Percentiles rank a stretch among this genome's conserved stretches.
Conservation (phyloP, 305 asterid species). For the Vinca major region DNA sequence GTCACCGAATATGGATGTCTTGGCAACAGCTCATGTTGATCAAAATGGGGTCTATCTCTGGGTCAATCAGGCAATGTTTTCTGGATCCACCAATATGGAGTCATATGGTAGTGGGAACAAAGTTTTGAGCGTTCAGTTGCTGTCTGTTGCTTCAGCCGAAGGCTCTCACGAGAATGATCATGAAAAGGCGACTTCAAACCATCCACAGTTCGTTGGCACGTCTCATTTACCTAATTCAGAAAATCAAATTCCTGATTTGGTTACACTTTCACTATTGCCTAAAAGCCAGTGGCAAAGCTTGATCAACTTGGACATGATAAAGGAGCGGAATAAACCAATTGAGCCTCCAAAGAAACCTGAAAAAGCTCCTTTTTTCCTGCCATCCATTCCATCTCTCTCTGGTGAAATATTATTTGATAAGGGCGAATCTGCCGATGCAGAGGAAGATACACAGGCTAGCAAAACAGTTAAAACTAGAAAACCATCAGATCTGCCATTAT, state of each 20-base stretch:
- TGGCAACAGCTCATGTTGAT: constrained; percentile 82
- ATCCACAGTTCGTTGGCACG: constrained; percentile 27
- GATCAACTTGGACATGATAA: constrained; percentile 83
- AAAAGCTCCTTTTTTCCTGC: constrained; percentile 86
- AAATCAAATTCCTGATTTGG: constrained; percentile 70
- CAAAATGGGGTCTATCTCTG: constrained; percentile 87
- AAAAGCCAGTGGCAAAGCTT: constrained; percentile 97
- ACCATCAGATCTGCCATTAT: constrained; percentile 33
- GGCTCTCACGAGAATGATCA: constrained; percentile 28
- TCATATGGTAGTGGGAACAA: constrained; percentile 67
- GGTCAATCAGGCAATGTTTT: constrained; percentile 89
- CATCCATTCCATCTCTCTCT: constrained; percentile 72
- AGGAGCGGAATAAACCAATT: constrained; percentile 82
- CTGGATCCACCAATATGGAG: constrained; percentile 46
- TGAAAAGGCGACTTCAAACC: constrained; percentile 28
- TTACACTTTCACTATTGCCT: constrained; percentile 86
- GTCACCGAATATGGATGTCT: constrained; percentile 88
- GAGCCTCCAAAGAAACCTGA: constrained; percentile 99
- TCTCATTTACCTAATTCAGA: constrained; percentile 23
- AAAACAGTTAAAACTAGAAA: constrained; percentile 23
- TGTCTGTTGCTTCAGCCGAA: constrained; percentile 48
- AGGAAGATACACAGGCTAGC: constrained; percentile 31
- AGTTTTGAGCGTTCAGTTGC: constrained; percentile 48
- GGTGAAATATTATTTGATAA: constrained; percentile 78
- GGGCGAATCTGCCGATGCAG: constrained; percentile 36